Base-by-base conservation (phyloP, 805 yeast species). In the Spathaspora passalidarum region DNA sequence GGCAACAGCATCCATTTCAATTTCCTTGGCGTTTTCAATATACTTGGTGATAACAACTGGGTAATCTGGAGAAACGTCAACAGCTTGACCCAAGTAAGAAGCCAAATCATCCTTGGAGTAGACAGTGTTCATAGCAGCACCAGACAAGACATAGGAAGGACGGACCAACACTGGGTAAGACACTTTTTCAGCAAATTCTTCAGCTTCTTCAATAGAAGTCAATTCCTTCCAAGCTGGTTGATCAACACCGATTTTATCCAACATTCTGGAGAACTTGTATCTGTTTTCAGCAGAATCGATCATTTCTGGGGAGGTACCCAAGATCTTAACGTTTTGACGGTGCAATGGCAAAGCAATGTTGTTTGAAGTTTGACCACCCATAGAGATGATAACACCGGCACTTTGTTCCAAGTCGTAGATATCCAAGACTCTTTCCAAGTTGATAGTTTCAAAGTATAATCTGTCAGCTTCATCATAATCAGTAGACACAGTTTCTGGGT, bases 211-310 rank as follows among this genome's bases (percentile, higher is more conserved):
- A 48, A 89, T 77, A 19, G 96, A 88, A 32, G 98, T 90, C 59
- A 92, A 80, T 69, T 92, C 99, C 69, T 91, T 92, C 99, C 99
- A 92, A 32, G 97, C 96, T 38, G 99, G 99, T 73, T 92, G 99
- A 72, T 92, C 99, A 53, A 92, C 97, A 46, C 96, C 96, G 61
- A 92, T 92, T 56, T 81, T 81, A 69, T 92, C 99, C 72, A 92
- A 79, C 95, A 92, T 90, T 72, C 97, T 88, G 38, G 97, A 89
- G 75, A 92, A 92, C 75, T 94, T 92, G 80, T 89, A 91, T 74
- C 99, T 82, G 73, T 92, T 91, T 77, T 92, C 99, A 53, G 99
- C 99, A 50, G 95, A 82, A 63, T 92, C 99, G 66, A 92, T 94
- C 96, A 89, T 90, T 68, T 88, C 96, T 47, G 99, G 99, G 29